phyloP scores from a whole-genome alignment of 495 filamentous ascomycete genomes.

The Xylaria telfairii region DNA sequence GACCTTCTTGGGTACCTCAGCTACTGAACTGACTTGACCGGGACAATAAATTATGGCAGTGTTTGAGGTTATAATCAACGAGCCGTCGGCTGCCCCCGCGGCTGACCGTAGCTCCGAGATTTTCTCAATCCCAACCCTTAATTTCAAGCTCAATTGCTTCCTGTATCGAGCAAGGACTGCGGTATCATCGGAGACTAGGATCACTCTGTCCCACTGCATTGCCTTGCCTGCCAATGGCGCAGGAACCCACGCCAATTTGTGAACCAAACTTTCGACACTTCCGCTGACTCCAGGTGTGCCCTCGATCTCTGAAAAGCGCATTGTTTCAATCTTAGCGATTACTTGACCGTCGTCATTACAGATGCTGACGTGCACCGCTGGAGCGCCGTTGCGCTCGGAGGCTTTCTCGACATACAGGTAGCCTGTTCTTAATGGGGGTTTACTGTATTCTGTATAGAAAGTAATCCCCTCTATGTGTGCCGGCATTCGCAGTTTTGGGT shows the following conservation, averaged over 20 bases:
- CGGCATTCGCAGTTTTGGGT: constrained; percentile 53
- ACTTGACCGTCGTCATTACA: constrained; percentile 36
- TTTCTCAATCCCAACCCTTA: neutral
- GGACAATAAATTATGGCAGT: too few relatives aligned
- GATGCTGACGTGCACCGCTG: constrained; percentile 30
- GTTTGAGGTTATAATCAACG: too few relatives aligned
- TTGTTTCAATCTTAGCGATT: constrained; percentile 39
- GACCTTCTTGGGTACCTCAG: too few relatives aligned
- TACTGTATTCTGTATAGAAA: constrained; percentile 25
- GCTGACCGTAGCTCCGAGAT: too few relatives aligned
- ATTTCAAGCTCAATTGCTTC: neutral
- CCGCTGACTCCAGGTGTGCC: constrained; percentile 38
- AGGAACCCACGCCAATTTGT: constrained; percentile 47
- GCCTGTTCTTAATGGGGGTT: constrained; percentile 28
- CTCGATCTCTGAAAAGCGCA: constrained; percentile 52
- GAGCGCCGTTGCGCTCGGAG: neutral
- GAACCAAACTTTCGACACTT: constrained; percentile 42
- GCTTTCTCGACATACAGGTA: constrained; percentile 41
- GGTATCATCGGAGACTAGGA: constrained; percentile 34
- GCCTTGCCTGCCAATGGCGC: constrained; percentile 35
- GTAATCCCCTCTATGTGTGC: constrained; percentile 39
- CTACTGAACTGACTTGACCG: too few relatives aligned
- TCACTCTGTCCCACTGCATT: constrained; percentile 30
- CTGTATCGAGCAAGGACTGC: constrained; percentile 26
- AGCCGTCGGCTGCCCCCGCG: too few relatives aligned